These are phyloP conservation scores for Myxozyma neotropica DNA, from an alignment of 805 yeast species.

Conservation along the genomic window DNA sequence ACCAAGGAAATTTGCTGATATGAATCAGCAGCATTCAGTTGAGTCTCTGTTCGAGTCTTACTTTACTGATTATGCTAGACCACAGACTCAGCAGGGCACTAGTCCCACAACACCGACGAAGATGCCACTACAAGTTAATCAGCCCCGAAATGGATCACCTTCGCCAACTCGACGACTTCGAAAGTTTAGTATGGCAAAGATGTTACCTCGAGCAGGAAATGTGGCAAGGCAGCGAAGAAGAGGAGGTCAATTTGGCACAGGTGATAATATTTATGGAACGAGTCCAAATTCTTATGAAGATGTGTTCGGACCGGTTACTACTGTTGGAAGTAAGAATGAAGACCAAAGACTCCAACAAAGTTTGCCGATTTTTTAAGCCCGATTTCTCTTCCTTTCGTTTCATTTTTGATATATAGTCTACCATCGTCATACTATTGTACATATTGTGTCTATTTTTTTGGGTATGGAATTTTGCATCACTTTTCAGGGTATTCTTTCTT, in stretches of 20 bases:
- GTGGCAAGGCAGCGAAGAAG: slow-evolving; percentile 18
- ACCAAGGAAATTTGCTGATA: background rate
- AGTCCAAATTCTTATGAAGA: background rate
- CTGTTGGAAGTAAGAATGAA: background rate
- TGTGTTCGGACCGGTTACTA: background rate
- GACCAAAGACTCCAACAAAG: background rate
- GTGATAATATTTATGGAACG: background rate
- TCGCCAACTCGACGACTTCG: slow-evolving; percentile 12
- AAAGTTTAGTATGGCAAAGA: slow-evolving; percentile 21
- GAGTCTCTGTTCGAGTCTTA: background rate
- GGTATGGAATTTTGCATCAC: background rate
- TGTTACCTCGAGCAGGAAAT: slow-evolving; percentile 18
- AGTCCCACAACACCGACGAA: background rate
- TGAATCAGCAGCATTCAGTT: background rate
- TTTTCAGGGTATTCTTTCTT: background rate
- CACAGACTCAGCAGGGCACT: background rate
- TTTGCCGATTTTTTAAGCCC: background rate
- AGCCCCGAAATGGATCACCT: background rate
- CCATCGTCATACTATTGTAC: background rate
- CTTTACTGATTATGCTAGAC: background rate
- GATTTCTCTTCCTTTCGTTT: background rate
- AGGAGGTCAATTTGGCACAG: background rate
- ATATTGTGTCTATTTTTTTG: background rate
- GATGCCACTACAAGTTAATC: background rate
- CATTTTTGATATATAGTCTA: background rate